Base-by-base conservation (phyloP, 768 basidiomycete genomes). In the Boletus barrowsii region DNA sequence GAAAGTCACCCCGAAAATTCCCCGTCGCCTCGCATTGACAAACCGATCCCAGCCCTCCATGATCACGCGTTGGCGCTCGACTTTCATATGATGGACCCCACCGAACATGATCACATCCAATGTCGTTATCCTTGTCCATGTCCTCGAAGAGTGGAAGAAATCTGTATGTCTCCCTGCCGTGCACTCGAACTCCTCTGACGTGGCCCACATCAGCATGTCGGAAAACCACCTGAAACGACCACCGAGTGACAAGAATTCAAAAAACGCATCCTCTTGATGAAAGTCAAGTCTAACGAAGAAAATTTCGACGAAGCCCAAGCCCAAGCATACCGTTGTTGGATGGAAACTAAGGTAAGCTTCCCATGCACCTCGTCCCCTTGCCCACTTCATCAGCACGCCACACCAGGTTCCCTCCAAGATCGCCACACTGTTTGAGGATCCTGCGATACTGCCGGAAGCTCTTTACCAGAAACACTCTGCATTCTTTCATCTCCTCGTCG, bases 301-400 rank as follows among this genome's bases (percentile, higher is more conserved):
- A 99, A 98, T 72, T 94, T 94, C 67, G 96, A 97, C 56, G 96
- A 98, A 70, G 96, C 95, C 3, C 82, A 88, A 63, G 79, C 87
- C 8, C 90, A 97, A 67, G 91, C 89, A 0, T 95, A 90, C 69
- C 84, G 90, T 26, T 82, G 82, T 51, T 94, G 85, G 86, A 82
- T 82, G 0, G 75, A 75, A 49, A 80, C 81, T 18, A 74, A 72
- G 42, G 80, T 79, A 50, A 14, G 61, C 15, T 22, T 8, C 10
- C n/a, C 10, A 14, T 26, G n/a, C 40, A 24, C 15, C 15, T 3
- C 22, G 17, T n/a, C 17, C n/a, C 20, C 26, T 24, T 13, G 9
- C 39, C 44, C 43, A 29, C 1, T 11, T n/a, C n/a, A 20, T 32
- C 49, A 18, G 3, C 18, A 5, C 30, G n/a, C 17, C 33, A 9